These are phyloP conservation scores for Diaporthe aspalathi DNA, from an alignment of 2,329 filamentous ascomycete species.

Conservation along the genomic window DNA sequence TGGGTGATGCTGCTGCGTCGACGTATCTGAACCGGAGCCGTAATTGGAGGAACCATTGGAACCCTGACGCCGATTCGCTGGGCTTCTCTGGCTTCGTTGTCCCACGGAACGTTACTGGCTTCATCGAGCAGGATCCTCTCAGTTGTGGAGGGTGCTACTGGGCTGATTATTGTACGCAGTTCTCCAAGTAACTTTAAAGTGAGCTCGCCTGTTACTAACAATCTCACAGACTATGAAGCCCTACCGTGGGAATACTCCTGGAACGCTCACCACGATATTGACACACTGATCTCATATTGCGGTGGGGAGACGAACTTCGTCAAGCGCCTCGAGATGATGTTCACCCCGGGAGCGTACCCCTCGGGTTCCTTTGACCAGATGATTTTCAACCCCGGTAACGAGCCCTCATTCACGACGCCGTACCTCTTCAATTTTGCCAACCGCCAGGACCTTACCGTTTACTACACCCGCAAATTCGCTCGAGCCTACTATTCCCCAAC, in stretches of 20 bases:
- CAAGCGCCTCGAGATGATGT: conserved; percentile 69
- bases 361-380: conserved; percentile 62
- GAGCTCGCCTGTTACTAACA: neutral
- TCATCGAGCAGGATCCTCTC: conserved; percentile 66
- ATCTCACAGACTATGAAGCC: conserved; percentile 62
- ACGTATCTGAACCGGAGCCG: conserved; percentile 72
- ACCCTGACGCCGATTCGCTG: conserved; percentile 65
- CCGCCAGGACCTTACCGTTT: conserved; percentile 70
- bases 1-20: conserved; percentile 63
- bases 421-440: conserved; percentile 77
- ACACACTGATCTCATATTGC: conserved; percentile 61
- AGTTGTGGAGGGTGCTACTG: conserved; percentile 75
- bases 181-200: neutral
- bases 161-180: conserved; percentile 61
- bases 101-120: conserved; percentile 64
- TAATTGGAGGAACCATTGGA: conserved; percentile 81
- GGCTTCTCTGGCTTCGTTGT: conserved; percentile 75
- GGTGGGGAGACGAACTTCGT: conserved; percentile 69
- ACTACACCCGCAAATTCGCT: conserved; percentile 68
- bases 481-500: conserved; percentile 69
- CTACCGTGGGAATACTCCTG: conserved; percentile 75
- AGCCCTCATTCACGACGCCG: conserved; percentile 74
- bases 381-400: conserved; percentile 76
- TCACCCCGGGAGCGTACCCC: conserved; percentile 59
- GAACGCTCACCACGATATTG: conserved; percentile 75